A percentile compares a stretch with the other conserved stretches of the same genome.
These are phyloP conservation scores for sunflower (Helianthus annuus) DNA, from an alignment of 129 eudicot genomes.

Conservation along the genomic window HanXRQr2.0-SUNRISE NC_035448.2:140719381-140719880, in stretches of 20 bases:
- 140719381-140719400: neutral
- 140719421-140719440: neutral
- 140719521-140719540: slow-evolving; percentile 8
- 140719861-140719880: too few species aligned
- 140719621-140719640: slow-evolving; percentile 15
- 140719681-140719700: neutral
- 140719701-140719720: neutral
- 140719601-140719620: slow-evolving; percentile 20
- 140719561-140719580: slow-evolving; percentile 28
- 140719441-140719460: slow-evolving; percentile 1
- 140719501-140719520: slow-evolving; percentile 1
- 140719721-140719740: neutral
- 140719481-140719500: slow-evolving; percentile 11
- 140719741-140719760: neutral
- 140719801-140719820: neutral
- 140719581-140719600: slow-evolving; percentile 20
- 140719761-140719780: neutral
- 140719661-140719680: neutral
- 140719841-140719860: too few species aligned
- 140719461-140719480: slow-evolving; percentile 17
- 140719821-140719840: neutral
- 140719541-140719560: slow-evolving; percentile 32
- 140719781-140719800: neutral
- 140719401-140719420: neutral
- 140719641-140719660: neutral